Base-by-base conservation (phyloP, 129 eudicot species). In the Ambrosia artemisiifolia region DNA sequence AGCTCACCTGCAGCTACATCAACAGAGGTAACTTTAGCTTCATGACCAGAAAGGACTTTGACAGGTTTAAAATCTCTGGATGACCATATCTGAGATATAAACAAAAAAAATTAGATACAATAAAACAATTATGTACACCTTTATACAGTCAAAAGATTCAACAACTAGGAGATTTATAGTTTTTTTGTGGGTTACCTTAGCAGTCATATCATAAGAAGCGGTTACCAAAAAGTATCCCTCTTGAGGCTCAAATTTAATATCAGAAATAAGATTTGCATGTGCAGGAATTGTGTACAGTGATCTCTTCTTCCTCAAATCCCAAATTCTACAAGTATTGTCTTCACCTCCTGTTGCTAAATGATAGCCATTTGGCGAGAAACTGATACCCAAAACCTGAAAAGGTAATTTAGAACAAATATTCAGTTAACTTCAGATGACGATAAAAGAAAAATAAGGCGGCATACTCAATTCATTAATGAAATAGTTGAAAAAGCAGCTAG, bases 221-320 rank as follows among this genome's bases (percentile, higher is more conserved):
- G 99, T 95, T 54, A 86, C 96, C 82, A 95, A 80, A 78, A 88
- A 86, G 82, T 95, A 95, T 60, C 99, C 99, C 68, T 95, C 99
- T 75, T 91, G 96, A 80, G 99, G 99, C 77, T 95, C 99, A 76
- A 84, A 95, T 59, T 95, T 95, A 71, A 95, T 95, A 79, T 88
- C 96, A 59, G 99, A 95, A 64, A 95, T 81, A 55, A 91, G 94
- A 77, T 91, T 95, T 18, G 95, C 77, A 61, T 95, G 99, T 11
- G 99, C 99, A 50, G 97, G 99, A 64, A 95, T 91, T 47, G 78
- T 86, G 82, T 95, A 95, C 75, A 91, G 62, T 10, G 94, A 84
- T 84, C 84, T 88, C 70, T 89, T 88, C 83, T 91, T 90, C 86
- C 99, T 84, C 80, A 95, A 75, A 78, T 95, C 99, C 97, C 99